Evolutionary conservation across 2,329 filamentous ascomycete species (phyloP).

Genomic region (Penicillium sp.): DNA sequence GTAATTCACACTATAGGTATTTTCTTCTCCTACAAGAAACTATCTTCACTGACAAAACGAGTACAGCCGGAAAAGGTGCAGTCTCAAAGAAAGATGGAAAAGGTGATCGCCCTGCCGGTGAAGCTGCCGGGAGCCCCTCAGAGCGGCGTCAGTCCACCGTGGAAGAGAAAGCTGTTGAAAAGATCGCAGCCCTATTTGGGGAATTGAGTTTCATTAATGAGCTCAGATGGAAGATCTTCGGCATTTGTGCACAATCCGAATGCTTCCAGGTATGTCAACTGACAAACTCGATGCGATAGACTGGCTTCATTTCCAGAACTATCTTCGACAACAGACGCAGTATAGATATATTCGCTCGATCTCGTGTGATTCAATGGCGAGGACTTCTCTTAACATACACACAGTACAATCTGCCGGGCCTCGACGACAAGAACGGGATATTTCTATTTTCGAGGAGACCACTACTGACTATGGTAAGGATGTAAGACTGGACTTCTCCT

Average conservation of each 20-base stretch:
- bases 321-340: constrained; percentile 22
- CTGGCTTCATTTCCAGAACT: constrained; percentile 18
- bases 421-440: constrained; percentile 18
- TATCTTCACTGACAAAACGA: not conserved
- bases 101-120: no score
- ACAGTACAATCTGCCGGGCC: not conserved
- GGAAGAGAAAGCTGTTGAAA: not conserved
- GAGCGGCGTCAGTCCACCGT: not conserved
- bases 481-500: no score
- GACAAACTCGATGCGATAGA: not conserved
- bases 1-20: not conserved
- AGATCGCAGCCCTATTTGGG: constrained; percentile 19
- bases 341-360: constrained; percentile 25
- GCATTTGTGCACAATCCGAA: constrained; percentile 28
- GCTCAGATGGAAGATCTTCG: constrained; percentile 27
- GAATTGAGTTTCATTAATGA: constrained; percentile 16
- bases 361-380: constrained; percentile 25
- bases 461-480: constrained; percentile 32
- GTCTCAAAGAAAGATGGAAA: no score
- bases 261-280: constrained; percentile 21
- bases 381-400: not conserved
- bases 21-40: not conserved
- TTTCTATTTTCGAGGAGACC: constrained; percentile 34
- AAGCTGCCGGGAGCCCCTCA: not conserved
- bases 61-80: not conserved